Evolutionary conservation across 1,139 yeast species (phyloP).

Genomic region (Yamadazyma friedrichii): DNA sequence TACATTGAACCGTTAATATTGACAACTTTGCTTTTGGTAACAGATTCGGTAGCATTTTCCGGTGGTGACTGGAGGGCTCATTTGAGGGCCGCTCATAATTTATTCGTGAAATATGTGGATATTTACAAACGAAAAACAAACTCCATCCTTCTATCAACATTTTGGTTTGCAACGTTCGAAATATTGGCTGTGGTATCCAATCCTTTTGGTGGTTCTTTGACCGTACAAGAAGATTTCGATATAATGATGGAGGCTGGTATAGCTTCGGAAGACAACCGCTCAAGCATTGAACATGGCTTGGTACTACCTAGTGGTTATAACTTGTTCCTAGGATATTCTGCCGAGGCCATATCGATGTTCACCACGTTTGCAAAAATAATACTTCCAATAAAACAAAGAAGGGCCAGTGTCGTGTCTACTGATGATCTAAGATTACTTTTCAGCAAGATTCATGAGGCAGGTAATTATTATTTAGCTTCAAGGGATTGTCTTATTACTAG

Average conservation of each 20-base stretch:
- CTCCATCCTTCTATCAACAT: slow-evolving; percentile 15
- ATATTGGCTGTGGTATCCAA: slow-evolving; percentile 18
- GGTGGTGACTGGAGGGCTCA: slow-evolving; percentile 20
- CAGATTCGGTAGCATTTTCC: slow-evolving; percentile 14
- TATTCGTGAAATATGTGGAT: slow-evolving; percentile 15
- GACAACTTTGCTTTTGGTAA: slow-evolving; percentile 16
- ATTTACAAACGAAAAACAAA: slow-evolving; percentile 11
- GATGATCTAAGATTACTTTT: slow-evolving; percentile 12
- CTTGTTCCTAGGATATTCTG: slow-evolving; percentile 16
- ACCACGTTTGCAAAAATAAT: slow-evolving; percentile 13
- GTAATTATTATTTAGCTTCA: slow-evolving; percentile 12
- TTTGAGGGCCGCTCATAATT: slow-evolving; percentile 16
- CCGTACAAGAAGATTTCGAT: slow-evolving; percentile 12
- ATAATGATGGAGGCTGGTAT: slow-evolving; percentile 14
- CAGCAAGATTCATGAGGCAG: slow-evolving; percentile 11
- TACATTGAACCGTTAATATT: slow-evolving; percentile 17
- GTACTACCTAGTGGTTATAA: slow-evolving; percentile 16
- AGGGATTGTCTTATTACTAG: slow-evolving; percentile 11
- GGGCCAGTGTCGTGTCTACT: slow-evolving; percentile 8
- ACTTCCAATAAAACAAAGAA: slow-evolving; percentile 9
- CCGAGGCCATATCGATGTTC: slow-evolving; percentile 11
- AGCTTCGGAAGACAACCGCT: slow-evolving; percentile 21
- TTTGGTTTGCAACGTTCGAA: slow-evolving; percentile 20
- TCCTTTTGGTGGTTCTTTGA: slow-evolving; percentile 18
- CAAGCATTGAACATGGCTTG: slow-evolving; percentile 18